These are phyloP conservation scores for Epichloe coenophiala DNA, from an alignment of 2,329 filamentous ascomycete genomes.

Conservation along the genomic window DNA sequence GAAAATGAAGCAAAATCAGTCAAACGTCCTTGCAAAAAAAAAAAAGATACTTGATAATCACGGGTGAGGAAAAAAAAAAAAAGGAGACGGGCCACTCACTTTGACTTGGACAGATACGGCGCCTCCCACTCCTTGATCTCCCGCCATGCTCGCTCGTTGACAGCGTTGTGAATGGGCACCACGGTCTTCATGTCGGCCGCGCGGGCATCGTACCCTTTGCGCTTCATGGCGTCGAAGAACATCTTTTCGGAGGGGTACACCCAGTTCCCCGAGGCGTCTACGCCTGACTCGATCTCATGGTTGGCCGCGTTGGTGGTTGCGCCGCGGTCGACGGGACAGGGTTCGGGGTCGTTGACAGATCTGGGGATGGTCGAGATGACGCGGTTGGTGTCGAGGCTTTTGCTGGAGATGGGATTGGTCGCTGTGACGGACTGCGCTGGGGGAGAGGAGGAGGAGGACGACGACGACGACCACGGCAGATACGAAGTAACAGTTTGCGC, in stretches of 20 bases:
- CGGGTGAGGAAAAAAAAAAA: not conserved
- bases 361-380: slow-evolving; percentile 71
- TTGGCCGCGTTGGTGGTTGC: slow-evolving; percentile 59
- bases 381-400: slow-evolving; percentile 48
- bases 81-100: slow-evolving; percentile 26
- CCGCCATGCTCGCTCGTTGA: slow-evolving; percentile 91
- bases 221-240: slow-evolving; percentile 94
- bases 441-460: slow-evolving; percentile 8
- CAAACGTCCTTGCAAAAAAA: no score
- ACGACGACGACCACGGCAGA: slow-evolving; percentile 25
- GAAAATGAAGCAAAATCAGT: not conserved
- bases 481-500: slow-evolving; percentile 27
- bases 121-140: slow-evolving; percentile 86
- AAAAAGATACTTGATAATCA: no score
- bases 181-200: slow-evolving; percentile 76
- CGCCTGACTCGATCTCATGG: slow-evolving; percentile 63
- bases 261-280: slow-evolving; percentile 74
- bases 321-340: slow-evolving; percentile 26
- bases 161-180: slow-evolving; percentile 94
- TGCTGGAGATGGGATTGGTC: slow-evolving; percentile 7
- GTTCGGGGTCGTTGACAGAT: slow-evolving; percentile 25
- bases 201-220: slow-evolving; percentile 62
- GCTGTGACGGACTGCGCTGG: slow-evolving; percentile 8
- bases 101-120: slow-evolving; percentile 44
- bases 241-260: slow-evolving; percentile 93